A percentile compares a stretch with the other conserved stretches of the same genome.
Conservation (phyloP, 345 rosid genomes). For the Heritiera fomes region DNA sequence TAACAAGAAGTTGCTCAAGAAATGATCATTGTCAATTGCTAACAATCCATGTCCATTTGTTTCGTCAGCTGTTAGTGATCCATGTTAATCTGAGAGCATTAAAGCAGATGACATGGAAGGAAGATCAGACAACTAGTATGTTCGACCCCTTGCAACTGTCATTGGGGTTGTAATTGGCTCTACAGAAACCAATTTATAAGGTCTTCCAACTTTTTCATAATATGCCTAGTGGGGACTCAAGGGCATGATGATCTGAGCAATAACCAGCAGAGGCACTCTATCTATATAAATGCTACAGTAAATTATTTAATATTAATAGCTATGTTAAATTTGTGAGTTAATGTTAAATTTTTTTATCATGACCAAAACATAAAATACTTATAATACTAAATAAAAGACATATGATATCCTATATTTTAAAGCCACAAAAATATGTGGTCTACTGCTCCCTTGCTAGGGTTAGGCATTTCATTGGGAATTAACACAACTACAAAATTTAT, state of each 20-base stretch:
- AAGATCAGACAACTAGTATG: conserved; percentile 10
- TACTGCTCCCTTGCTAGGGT: too few relatives aligned
- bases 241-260: conserved; percentile 67
- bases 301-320: too few relatives aligned
- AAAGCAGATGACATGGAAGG: conserved; percentile 8
- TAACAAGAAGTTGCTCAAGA: background rate
- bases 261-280: too few relatives aligned
- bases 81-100: conserved; percentile 2
- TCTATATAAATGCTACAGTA: too few relatives aligned
- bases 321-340: too few relatives aligned
- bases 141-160: background rate
- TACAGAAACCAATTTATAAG: background rate
- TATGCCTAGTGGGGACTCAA: conserved; percentile 74
- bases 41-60: conserved; percentile 1
- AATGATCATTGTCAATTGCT: background rate
- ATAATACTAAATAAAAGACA: too few relatives aligned
- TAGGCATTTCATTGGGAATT: too few relatives aligned
- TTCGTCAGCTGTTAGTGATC: background rate
- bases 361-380: too few relatives aligned
- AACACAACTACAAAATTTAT: too few relatives aligned
- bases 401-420: too few relatives aligned
- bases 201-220: conserved; percentile 30
- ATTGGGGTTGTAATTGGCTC: background rate
- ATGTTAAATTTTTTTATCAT: too few relatives aligned
- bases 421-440: too few relatives aligned